These are phyloP conservation scores for Dactylonectria estremocensis DNA, from an alignment of 2,329 filamentous ascomycete genomes.

Conservation along the genomic window DNA sequence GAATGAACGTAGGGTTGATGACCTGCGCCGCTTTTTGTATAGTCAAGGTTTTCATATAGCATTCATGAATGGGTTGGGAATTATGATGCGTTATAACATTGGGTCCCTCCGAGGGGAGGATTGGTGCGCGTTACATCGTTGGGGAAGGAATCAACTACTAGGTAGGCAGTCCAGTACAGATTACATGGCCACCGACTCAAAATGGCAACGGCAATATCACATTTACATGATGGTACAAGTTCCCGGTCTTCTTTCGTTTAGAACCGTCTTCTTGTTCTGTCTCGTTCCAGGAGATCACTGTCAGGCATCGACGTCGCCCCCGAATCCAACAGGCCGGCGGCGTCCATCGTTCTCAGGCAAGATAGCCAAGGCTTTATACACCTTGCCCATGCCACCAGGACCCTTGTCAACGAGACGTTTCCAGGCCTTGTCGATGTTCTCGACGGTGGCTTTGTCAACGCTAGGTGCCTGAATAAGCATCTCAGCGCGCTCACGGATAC, in stretches of 20 bases:
- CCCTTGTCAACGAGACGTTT: conserved; percentile 87
- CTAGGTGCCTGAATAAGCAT: conserved; percentile 70
- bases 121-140: conserved; percentile 27
- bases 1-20: background rate
- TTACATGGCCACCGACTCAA: conserved; percentile 15
- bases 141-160: conserved; percentile 21
- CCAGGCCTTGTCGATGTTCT: conserved; percentile 81
- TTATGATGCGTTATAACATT: conserved; percentile 20
- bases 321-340: conserved; percentile 91
- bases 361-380: conserved; percentile 95
- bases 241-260: background rate
- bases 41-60: conserved; percentile 36
- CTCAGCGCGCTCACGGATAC: conserved; percentile 83
- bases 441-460: conserved; percentile 62
- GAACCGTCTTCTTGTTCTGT: background rate
- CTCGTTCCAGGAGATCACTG: background rate
- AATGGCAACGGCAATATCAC: conserved; percentile 13
- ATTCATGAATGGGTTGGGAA: conserved; percentile 41
- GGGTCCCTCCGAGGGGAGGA: conserved; percentile 2
- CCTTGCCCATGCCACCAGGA: conserved; percentile 89
- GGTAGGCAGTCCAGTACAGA: conserved; percentile 12
- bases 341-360: conserved; percentile 83
- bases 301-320: conserved; percentile 71
- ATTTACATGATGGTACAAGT: conserved; percentile 35
- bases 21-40: conserved; percentile 37